A percentile compares a stretch with the other conserved stretches of the same genome.
Conservation (phyloP, 1,139 yeast genomes). For the Blastobotrys illinoisensis region DNA sequence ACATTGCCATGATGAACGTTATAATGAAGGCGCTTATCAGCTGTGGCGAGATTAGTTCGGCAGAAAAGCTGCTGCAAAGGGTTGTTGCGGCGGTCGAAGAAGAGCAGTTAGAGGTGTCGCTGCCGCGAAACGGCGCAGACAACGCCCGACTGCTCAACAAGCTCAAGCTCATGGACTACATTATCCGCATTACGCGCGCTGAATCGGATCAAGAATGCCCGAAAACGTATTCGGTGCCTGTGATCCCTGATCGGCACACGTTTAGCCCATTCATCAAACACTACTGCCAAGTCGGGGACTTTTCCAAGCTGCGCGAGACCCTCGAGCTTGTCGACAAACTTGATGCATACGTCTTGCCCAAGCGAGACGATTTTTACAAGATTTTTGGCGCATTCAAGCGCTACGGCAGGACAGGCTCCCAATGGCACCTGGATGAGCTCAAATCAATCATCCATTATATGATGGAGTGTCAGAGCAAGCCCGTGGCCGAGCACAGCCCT, state of each 20-base stretch:
- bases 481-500: background rate
- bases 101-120: background rate
- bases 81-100: background rate
- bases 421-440: background rate
- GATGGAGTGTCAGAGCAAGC: background rate
- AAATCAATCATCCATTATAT: background rate
- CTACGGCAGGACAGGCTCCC: conserved; percentile 1
- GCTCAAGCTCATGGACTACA: conserved; percentile 15
- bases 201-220: background rate
- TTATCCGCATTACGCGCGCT: conserved; percentile 7
- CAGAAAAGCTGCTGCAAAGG: conserved; percentile 5
- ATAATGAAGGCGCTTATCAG: conserved; percentile 13
- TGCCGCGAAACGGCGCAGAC: background rate
- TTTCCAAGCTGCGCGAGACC: conserved; percentile 3
- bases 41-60: conserved; percentile 12
- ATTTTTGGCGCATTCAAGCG: conserved; percentile 10
- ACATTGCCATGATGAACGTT: conserved; percentile 16
- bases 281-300: conserved; percentile 11
- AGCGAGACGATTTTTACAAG: conserved; percentile 7
- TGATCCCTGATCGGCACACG: conserved; percentile 16
- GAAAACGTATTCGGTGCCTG: conserved; percentile 13
- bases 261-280: conserved; percentile 15
- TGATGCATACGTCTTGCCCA: conserved; percentile 5
- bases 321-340: background rate
- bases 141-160: conserved; percentile 10